Evolutionary conservation across 1,284 basidiomycete species (phyloP).

Genomic region (Leccinum fallax): DNA sequence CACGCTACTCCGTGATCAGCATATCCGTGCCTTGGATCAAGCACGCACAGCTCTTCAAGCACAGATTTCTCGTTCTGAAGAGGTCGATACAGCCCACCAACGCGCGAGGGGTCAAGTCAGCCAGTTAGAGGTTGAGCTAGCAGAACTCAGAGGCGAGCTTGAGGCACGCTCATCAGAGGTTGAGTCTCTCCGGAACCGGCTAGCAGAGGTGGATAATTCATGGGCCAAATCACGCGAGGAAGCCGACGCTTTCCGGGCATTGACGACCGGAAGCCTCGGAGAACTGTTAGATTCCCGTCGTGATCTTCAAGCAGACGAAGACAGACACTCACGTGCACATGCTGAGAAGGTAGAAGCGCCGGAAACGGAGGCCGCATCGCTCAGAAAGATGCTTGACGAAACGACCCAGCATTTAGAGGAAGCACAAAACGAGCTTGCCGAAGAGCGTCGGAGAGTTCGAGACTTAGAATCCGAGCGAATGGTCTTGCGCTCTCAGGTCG

Average conservation of each 20-base stretch:
- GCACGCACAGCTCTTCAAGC: conserved; percentile 78
- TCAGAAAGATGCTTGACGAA: conserved; percentile 81
- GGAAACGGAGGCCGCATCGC: conserved; percentile 73
- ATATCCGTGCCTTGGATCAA: conserved; percentile 86
- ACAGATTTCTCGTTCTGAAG: conserved; percentile 76
- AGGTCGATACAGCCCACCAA: conserved; percentile 79
- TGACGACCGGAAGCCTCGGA: conserved; percentile 84
- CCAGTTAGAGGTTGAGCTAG: conserved; percentile 72
- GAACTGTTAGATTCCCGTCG: conserved; percentile 84
- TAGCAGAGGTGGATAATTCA: conserved; percentile 79
- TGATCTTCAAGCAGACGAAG: conserved; percentile 79
- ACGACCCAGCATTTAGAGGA: conserved; percentile 72
- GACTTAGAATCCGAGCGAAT: conserved; percentile 74
- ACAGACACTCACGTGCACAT: conserved; percentile 71
- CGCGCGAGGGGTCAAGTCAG: conserved; percentile 67
- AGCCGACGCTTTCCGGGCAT: conserved; percentile 80
- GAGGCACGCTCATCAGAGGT: conserved; percentile 74
- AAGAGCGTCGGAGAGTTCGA: conserved; percentile 67
- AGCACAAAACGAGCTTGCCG: conserved; percentile 66
- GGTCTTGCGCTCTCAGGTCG: conserved; percentile 75
- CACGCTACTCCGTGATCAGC: conserved; percentile 71
- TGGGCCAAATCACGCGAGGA: conserved; percentile 91
- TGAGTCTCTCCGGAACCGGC: conserved; percentile 63
- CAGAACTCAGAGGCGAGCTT: conserved; percentile 77
- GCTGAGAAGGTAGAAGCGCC: conserved; percentile 80